These are phyloP conservation scores for Phaeophleospora eucalypticola DNA, from an alignment of 2,329 filamentous ascomycete species.

Conservation along the genomic window DNA sequence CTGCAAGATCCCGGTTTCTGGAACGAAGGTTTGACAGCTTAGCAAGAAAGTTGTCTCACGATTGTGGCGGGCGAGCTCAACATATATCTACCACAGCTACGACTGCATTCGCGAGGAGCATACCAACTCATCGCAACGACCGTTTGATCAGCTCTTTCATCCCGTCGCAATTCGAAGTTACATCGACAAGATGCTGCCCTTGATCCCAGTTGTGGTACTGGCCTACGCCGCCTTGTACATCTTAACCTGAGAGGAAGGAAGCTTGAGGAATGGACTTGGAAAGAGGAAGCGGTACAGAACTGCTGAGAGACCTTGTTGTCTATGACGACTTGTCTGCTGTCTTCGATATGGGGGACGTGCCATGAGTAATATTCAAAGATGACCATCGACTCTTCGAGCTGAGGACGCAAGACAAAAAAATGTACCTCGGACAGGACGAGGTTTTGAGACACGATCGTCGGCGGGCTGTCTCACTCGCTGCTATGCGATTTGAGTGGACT, in stretches of 20 bases:
- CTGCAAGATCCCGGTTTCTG: background rate
- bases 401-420: too few relatives aligned
- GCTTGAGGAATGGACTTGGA: background rate
- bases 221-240: constrained; percentile 18
- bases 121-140: too few relatives aligned
- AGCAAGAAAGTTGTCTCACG: background rate
- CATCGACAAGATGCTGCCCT: constrained; percentile 10
- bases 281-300: background rate
- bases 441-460: too few relatives aligned
- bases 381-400: background rate
- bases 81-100: too few relatives aligned
- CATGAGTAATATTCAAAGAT: background rate
- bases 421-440: too few relatives aligned
- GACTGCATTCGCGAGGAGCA: too few relatives aligned
- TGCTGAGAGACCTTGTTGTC: background rate
- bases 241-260: constrained; percentile 9
- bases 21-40: background rate
- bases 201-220: constrained; percentile 14
- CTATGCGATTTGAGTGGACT: too few relatives aligned
- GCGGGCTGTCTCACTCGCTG: too few relatives aligned
- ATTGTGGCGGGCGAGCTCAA: background rate
- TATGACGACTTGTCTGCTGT: background rate
- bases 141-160: too few relatives aligned
- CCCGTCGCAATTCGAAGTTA: too few relatives aligned
- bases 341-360: background rate